Evolutionary conservation across 2,329 filamentous ascomycete species (phyloP).

Genomic region (Diaporthe ilicicola): DNA sequence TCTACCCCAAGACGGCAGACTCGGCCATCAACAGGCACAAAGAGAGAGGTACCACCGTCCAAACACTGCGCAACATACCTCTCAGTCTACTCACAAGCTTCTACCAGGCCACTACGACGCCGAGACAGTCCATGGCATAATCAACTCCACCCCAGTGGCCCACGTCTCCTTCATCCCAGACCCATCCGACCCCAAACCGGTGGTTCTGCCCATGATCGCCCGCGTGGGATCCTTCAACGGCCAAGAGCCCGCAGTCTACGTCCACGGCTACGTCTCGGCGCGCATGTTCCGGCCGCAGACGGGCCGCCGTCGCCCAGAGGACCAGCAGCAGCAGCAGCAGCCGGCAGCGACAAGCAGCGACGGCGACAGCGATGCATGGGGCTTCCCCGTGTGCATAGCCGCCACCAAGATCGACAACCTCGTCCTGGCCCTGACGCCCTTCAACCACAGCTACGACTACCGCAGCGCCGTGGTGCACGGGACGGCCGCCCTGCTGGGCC

Average conservation of each 20-base stretch:
- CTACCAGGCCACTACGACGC: conserved; percentile 74
- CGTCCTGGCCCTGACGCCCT: conserved; percentile 80
- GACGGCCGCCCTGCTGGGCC: conserved; percentile 71
- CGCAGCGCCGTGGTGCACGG: conserved; percentile 83
- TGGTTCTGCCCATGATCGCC: conserved; percentile 85
- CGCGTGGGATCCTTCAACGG: conserved; percentile 80
- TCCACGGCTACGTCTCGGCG: conserved; percentile 85
- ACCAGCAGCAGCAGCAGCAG: conserved; percentile 7
- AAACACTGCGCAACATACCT: no score
- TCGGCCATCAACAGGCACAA: conserved; percentile 33
- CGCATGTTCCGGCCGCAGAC: conserved; percentile 75
- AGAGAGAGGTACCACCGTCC: conserved; percentile 25
- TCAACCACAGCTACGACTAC: conserved; percentile 88
- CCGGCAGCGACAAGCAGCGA: conserved; percentile 9
- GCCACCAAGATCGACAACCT: conserved; percentile 82
- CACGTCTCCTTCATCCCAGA: conserved; percentile 78
- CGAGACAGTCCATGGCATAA: conserved; percentile 73
- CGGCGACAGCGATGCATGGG: no score
- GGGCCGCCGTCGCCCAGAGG: conserved; percentile 44
- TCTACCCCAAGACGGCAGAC: conserved; percentile 29
- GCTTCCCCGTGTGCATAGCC: conserved; percentile 76
- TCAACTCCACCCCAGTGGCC: conserved; percentile 78
- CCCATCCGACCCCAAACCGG: conserved; percentile 73
- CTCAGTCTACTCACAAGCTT: neutral
- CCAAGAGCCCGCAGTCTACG: conserved; percentile 74